These are phyloP conservation scores for Rhodosporidiobolus sp. DNA, from an alignment of 768 basidiomycete genomes.

Conservation along the genomic window DNA sequence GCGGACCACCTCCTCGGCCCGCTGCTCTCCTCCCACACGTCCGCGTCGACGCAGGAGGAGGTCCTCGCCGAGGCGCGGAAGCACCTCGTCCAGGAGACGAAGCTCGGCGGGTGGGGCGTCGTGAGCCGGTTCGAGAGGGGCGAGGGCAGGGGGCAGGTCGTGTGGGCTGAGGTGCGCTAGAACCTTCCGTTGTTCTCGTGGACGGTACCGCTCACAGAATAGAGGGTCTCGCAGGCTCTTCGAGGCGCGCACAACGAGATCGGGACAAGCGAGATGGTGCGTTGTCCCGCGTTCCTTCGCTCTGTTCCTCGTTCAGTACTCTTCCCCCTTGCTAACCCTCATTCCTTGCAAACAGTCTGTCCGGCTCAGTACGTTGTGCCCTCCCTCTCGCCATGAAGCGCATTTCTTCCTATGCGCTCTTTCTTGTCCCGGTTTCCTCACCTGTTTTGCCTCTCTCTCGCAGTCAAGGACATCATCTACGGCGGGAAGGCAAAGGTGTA, in stretches of 20 bases:
- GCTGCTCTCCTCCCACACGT: not conserved
- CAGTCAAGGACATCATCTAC: slow-evolving; percentile 14
- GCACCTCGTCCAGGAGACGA: not conserved
- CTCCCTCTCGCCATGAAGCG: not conserved
- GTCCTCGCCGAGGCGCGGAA: not conserved
- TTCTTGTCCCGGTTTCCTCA: too few species aligned
- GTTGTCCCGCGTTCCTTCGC: too few species aligned
- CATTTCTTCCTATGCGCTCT: not conserved
- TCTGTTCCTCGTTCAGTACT: too few species aligned
- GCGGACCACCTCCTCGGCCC: slow-evolving; percentile 11
- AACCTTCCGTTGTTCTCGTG: not conserved
- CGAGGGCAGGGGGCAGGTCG: slow-evolving; percentile 17
- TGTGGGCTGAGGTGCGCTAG: slow-evolving; percentile 28
- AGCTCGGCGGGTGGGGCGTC: slow-evolving; percentile 25
- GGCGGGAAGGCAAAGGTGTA: not conserved
- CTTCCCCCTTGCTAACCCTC: too few species aligned
- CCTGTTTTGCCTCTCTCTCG: not conserved
- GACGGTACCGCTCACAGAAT: not conserved
- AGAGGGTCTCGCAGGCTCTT: not conserved
- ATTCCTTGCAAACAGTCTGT: not conserved
- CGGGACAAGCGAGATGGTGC: slow-evolving; percentile 9
- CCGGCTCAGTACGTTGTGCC: slow-evolving; percentile 4
- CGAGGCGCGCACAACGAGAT: slow-evolving; percentile 28
- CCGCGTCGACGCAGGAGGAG: not conserved
- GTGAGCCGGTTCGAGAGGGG: slow-evolving; percentile 26